A percentile compares a stretch with the other conserved stretches of the same genome.
These are phyloP conservation scores for Aspergillus sparsus DNA, from an alignment of 495 filamentous ascomycete genomes.

Conservation along the genomic window DNA sequence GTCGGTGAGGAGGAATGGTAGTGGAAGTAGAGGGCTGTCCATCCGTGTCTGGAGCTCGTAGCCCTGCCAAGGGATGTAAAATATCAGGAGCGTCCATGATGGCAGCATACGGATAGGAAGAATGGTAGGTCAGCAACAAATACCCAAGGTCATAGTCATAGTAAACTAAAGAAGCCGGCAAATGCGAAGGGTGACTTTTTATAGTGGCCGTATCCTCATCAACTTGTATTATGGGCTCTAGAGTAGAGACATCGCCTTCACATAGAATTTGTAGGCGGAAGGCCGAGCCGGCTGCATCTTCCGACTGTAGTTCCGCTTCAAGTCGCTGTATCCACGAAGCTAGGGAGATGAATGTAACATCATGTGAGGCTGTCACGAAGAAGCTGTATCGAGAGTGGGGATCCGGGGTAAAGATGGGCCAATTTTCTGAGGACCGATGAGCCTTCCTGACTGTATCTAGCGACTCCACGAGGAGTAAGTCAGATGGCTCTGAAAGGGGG, in stretches of 20 bases:
- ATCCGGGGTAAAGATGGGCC: slow-evolving; percentile 76
- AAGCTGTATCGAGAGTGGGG: slow-evolving; percentile 72
- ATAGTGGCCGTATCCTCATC: slow-evolving; percentile 47
- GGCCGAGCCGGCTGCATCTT: slow-evolving; percentile 63
- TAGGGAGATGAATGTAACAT: slow-evolving; percentile 70
- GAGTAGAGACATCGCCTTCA: slow-evolving; percentile 58
- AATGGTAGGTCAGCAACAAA: slow-evolving; percentile 70
- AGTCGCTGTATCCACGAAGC: slow-evolving; percentile 73
- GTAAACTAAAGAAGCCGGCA: slow-evolving; percentile 65
- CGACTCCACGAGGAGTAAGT: slow-evolving; percentile 52
- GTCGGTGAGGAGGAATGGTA: slow-evolving; percentile 50
- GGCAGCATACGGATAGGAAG: slow-evolving; percentile 61
- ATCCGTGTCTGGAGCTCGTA: slow-evolving; percentile 33
- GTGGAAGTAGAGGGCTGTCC: slow-evolving; percentile 26
- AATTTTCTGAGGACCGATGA: slow-evolving; percentile 50
- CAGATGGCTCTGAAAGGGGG: slow-evolving; percentile 42
- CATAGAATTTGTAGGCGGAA: slow-evolving; percentile 74
- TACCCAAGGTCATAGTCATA: slow-evolving; percentile 76
- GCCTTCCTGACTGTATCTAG: slow-evolving; percentile 63
- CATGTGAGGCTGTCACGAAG: slow-evolving; percentile 71
- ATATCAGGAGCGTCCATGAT: slow-evolving; percentile 66
- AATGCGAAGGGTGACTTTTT: slow-evolving; percentile 37
- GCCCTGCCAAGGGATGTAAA: slow-evolving; percentile 34
- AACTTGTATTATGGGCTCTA: slow-evolving; percentile 60
- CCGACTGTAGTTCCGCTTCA: slow-evolving; percentile 69